phyloP scores from a whole-genome alignment of 495 filamentous ascomycete genomes.

The Beverwykella pulmonaria region DNA sequence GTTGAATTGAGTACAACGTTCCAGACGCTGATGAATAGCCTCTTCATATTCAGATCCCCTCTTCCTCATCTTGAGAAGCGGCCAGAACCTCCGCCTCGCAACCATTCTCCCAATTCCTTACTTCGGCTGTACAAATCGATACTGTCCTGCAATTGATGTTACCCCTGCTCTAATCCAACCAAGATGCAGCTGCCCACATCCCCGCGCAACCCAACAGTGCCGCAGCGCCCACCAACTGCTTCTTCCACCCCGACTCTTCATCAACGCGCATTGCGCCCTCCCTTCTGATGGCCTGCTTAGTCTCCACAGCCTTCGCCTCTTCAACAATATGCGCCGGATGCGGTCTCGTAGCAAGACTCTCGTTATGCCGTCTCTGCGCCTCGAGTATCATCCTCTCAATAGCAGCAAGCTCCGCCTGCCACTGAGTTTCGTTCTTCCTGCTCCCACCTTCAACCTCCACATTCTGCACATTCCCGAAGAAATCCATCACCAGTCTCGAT shows the following conservation, averaged over 20 bases:
- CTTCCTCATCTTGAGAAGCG: too few species aligned
- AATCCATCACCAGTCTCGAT: conserved; percentile 83
- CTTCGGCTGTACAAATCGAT: background rate
- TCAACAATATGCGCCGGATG: conserved; percentile 49
- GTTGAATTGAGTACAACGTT: too few species aligned
- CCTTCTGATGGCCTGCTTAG: conserved; percentile 44
- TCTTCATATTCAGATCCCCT: too few species aligned
- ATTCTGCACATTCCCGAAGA: conserved; percentile 97
- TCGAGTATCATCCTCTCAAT: conserved; percentile 38
- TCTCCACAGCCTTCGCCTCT: conserved; percentile 28
- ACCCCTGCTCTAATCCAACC: conserved; percentile 26
- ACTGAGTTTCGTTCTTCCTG: conserved; percentile 32
- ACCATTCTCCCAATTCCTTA: too few species aligned
- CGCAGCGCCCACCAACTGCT: conserved; percentile 66
- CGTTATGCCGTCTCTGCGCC: conserved; percentile 40
- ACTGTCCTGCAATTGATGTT: background rate
- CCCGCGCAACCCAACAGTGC: conserved; percentile 67
- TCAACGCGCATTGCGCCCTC: conserved; percentile 64
- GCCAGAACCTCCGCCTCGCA: too few species aligned
- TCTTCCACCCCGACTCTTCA: conserved; percentile 68
- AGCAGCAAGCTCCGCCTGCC: conserved; percentile 35
- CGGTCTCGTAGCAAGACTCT: conserved; percentile 23
- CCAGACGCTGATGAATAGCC: too few species aligned
- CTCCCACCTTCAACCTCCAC: conserved; percentile 74
- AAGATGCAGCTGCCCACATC: conserved; percentile 67